Base-by-base conservation (phyloP, 768 basidiomycete species). In the Amanita phalloides region DNA sequence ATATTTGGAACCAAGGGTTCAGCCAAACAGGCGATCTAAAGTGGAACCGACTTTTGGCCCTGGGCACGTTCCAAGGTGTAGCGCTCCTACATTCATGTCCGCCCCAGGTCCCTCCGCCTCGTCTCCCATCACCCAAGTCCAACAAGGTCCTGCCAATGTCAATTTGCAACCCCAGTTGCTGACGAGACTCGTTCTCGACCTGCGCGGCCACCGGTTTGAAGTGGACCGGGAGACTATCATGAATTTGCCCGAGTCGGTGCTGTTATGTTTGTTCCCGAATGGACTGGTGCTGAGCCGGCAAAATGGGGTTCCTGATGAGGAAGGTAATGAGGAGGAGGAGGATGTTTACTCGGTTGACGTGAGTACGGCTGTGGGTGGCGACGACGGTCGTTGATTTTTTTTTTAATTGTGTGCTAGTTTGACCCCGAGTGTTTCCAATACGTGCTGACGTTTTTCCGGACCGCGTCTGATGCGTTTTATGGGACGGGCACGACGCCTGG, bases 221-320 rank as follows among this genome's bases (percentile, higher is more conserved):
- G 91, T 99, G 41, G 96, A 98, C 70, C 79, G 95, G 58, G 95
- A 98, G 71, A 93, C 89, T 5, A 86, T 99, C 63, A 96, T 98
- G 93, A 91, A 94, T 65, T 77, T 99, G 17, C 96, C 96, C 2
- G 96, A 99, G 78, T 92, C 90, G 14, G 92, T 99, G 43, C 76
- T 98, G 49, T 73, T 99, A 35, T 97, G 94, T 67, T 75, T 99
- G 55, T 99, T 98, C 64, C 96, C 96, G 8, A 98, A 98, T 62
- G 96, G 95, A 17, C 81, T 97, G 54, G 92, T 97, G 36, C 76
- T 97, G 49, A 92, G 86, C 63, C 76, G 93, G 55, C 90, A 94
- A 62, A 87, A 86, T 54, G 83, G 83, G 14, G 68, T 87, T 50
- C 79, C 81, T 6, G 87, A 86, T 53, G 84, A 81, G 20, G 85